Percentiles rank a stretch among this genome's conserved stretches.
These are phyloP conservation scores for Pythium sukuiense DNA, from an alignment of 352 stramenopile species.

Conservation along the genomic window DNA sequence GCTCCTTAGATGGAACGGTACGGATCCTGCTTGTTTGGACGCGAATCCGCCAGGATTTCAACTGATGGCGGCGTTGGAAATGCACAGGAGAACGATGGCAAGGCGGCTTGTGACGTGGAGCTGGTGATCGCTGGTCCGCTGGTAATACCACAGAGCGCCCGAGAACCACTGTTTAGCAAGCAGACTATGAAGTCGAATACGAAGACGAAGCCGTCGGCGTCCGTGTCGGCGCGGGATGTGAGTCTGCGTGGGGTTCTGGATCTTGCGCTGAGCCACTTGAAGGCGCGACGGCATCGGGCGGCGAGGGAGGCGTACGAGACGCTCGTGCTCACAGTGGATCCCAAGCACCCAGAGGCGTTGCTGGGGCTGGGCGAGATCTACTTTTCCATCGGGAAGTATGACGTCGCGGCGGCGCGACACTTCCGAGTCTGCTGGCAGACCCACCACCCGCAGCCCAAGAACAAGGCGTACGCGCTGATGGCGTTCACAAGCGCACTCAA, in stretches of 20 bases:
- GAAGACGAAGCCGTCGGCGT: constrained; percentile 4
- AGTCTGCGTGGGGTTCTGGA: constrained; percentile 35
- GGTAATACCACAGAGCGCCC: background rate
- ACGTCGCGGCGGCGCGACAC: constrained; percentile 37
- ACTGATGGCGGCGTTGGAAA: background rate
- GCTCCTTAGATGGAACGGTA: background rate
- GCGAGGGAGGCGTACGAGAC: constrained; percentile 49
- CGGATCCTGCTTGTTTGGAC: background rate
- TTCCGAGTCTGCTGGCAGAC: constrained; percentile 49
- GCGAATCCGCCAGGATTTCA: background rate
- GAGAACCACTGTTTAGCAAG: background rate
- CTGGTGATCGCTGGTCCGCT: constrained; percentile 15
- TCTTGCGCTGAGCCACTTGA: constrained; percentile 42
- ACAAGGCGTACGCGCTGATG: constrained; percentile 34
- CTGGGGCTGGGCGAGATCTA: constrained; percentile 57
- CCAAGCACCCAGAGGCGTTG: constrained; percentile 44
- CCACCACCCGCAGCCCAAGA: constrained; percentile 25
- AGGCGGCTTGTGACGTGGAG: constrained; percentile 25
- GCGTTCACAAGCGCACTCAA: constrained; percentile 45
- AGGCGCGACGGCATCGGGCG: constrained; percentile 45
- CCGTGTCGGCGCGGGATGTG: constrained; percentile 9
- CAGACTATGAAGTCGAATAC: background rate
- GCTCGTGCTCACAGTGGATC: constrained; percentile 41
- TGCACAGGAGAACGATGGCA: background rate
- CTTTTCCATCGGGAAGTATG: constrained; percentile 38